Evolutionary conservation across 805 yeast species (phyloP).

Genomic region (Yamadazyma philogaea): DNA sequence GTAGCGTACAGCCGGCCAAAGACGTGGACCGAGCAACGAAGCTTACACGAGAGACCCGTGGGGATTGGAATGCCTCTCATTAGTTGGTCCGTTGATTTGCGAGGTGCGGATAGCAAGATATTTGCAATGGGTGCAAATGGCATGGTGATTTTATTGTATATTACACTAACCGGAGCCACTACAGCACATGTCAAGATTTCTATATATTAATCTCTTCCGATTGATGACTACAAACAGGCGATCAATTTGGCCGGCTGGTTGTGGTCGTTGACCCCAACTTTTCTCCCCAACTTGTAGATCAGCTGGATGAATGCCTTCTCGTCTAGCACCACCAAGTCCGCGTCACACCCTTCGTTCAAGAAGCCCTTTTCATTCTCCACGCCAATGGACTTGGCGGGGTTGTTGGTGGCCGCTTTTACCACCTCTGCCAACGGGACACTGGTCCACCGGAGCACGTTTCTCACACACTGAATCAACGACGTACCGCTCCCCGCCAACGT

Average conservation of each 20-base stretch:
- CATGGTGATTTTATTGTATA: no score
- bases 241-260: conserved; percentile 18
- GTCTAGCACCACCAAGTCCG: conserved; percentile 51
- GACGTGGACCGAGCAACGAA: no score
- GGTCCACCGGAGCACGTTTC: conserved; percentile 52
- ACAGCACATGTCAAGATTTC: no score
- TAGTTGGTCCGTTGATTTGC: no score
- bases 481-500: conserved; percentile 66
- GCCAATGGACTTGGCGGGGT: conserved; percentile 50
- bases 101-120: no score
- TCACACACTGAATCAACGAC: conserved; percentile 47
- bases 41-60: not conserved
- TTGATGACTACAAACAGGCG: conserved; percentile 17
- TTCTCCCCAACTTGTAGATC: conserved; percentile 51
- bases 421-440: conserved; percentile 48
- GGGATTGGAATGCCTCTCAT: no score
- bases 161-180: no score
- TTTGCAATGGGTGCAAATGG: no score
- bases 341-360: conserved; percentile 52
- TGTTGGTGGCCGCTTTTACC: conserved; percentile 53
- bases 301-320: conserved; percentile 40
- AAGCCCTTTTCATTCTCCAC: conserved; percentile 46
- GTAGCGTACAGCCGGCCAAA: conserved; percentile 3
- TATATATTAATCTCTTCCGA: no score
- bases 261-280: conserved; percentile 19